These are phyloP conservation scores for Blepharisma japonicum DNA, from an alignment of 73 alveolate genomes.

Conservation along the genomic window DNA sequence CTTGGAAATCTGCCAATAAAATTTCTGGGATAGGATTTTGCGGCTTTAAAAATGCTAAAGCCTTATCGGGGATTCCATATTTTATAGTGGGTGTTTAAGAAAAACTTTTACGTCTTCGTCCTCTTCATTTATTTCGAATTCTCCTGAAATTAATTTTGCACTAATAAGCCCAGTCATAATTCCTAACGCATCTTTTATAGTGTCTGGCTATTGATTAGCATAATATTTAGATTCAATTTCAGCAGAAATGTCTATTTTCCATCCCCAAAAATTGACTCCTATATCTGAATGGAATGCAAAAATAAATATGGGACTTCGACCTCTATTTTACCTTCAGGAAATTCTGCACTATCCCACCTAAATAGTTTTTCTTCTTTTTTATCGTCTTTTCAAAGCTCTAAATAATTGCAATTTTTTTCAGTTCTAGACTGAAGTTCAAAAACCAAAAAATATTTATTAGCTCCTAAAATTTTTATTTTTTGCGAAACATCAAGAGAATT, in stretches of 20 bases:
- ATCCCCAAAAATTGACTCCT: slow-evolving; percentile 24
- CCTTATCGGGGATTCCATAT: neutral
- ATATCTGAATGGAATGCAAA: slow-evolving; percentile 25
- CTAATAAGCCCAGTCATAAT: neutral
- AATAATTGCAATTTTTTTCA: slow-evolving; percentile 31
- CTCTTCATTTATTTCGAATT: neutral
- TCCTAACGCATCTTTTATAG: neutral
- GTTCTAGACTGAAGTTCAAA: slow-evolving; percentile 33
- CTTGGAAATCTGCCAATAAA: neutral
- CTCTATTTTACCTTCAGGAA: slow-evolving; percentile 5
- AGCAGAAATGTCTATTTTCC: slow-evolving; percentile 28
- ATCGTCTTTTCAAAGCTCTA: slow-evolving; percentile 20
- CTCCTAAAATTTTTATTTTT: neutral
- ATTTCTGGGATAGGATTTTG: neutral
- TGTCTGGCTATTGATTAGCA: slow-evolving; percentile 20
- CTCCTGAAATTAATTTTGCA: neutral
- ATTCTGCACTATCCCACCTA: slow-evolving; percentile 24
- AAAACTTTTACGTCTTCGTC: neutral
- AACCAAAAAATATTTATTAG: slow-evolving; percentile 2
- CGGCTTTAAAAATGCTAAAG: neutral
- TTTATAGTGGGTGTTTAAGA: neutral
- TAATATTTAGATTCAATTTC: neutral
- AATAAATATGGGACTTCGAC: neutral
- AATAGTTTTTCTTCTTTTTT: neutral
- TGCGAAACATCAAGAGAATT: neutral